phyloP scores from a whole-genome alignment of 306 rosid genomes.

The Rubus idaeus region DNA sequence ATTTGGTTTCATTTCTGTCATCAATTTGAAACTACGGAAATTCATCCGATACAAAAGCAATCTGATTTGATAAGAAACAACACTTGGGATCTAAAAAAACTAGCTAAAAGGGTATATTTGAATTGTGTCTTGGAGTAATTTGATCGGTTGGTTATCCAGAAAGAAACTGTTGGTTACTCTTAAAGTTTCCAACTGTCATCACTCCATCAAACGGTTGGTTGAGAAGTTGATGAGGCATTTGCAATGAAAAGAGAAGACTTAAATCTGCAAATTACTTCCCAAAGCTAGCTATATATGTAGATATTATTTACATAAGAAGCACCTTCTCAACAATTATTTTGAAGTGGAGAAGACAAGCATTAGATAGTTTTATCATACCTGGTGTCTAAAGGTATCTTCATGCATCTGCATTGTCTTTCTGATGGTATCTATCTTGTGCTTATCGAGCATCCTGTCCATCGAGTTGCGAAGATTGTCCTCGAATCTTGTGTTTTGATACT shows the following conservation, averaged over 20 bases:
- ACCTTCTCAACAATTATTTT: too few species aligned
- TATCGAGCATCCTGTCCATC: conserved; percentile 63
- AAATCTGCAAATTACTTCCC: not conserved
- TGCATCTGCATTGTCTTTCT: conserved; percentile 85
- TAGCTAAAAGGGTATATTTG: not conserved
- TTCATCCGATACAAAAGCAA: not conserved
- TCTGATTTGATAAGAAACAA: not conserved
- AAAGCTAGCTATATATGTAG: not conserved
- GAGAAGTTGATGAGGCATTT: not conserved
- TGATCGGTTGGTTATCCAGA: conserved; percentile 7
- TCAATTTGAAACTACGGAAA: not conserved
- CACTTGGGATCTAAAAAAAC: not conserved
- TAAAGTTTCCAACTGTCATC: not conserved
- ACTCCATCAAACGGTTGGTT: not conserved
- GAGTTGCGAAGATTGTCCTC: conserved; percentile 38
- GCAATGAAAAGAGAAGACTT: not conserved
- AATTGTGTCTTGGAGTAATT: conserved; percentile 5
- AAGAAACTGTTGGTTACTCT: not conserved
- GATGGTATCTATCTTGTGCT: conserved; percentile 56
- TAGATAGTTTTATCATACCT: conserved; percentile 47
- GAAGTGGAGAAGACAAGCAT: not conserved
- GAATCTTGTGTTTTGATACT: conserved; percentile 26
- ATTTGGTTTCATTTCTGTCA: conserved; percentile 16
- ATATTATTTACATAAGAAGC: not conserved
- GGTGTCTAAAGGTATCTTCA: conserved; percentile 74